Conservation (phyloP, 2,329 filamentous ascomycete species). For the Calonectria montana region DNA sequence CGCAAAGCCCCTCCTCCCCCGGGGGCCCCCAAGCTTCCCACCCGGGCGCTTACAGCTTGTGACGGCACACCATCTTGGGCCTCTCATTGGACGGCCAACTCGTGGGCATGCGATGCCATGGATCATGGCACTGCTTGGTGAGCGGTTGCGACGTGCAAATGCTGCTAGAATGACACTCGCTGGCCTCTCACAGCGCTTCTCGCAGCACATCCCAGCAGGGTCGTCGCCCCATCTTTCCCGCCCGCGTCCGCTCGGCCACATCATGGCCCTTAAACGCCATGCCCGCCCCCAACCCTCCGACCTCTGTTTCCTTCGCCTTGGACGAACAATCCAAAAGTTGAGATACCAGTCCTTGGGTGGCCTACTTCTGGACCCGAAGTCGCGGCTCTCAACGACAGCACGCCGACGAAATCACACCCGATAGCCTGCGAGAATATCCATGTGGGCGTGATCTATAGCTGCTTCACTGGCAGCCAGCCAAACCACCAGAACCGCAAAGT, state of each 20-base stretch:
- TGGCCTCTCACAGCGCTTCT: conserved; percentile 27
- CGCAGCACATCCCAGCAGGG: conserved; percentile 2
- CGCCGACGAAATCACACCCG: conserved; percentile 3
- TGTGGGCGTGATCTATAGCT: conserved; percentile 36
- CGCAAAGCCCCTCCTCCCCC: conserved; percentile 27
- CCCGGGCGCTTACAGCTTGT: conserved; percentile 47
- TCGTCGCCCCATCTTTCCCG: conserved; percentile 21
- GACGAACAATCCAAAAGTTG: conserved; percentile 11
- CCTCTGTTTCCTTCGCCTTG: conserved; percentile 14
- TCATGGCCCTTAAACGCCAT: conserved; percentile 43
- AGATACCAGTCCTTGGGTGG: conserved; percentile 24
- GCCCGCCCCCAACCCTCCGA: conserved; percentile 36
- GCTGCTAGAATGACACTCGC: conserved; percentile 11
- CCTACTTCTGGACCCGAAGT: conserved; percentile 20
- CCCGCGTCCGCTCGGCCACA: conserved; percentile 24
- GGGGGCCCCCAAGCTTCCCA: conserved; percentile 35
- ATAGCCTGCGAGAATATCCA: conserved; percentile 11
- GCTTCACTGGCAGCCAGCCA: conserved; percentile 33
- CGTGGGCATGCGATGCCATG: conserved; percentile 16
- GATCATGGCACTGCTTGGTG: conserved; percentile 18
- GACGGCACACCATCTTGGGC: conserved; percentile 27
- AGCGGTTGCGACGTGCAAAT: conserved; percentile 17
- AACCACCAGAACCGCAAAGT: conserved; percentile 18
- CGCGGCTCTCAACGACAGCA: conserved; percentile 11
- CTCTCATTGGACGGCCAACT: conserved; percentile 42